These are phyloP conservation scores for Rhodotorula sp. DNA, from an alignment of 1,284 basidiomycete genomes.

Conservation along the genomic window DNA sequence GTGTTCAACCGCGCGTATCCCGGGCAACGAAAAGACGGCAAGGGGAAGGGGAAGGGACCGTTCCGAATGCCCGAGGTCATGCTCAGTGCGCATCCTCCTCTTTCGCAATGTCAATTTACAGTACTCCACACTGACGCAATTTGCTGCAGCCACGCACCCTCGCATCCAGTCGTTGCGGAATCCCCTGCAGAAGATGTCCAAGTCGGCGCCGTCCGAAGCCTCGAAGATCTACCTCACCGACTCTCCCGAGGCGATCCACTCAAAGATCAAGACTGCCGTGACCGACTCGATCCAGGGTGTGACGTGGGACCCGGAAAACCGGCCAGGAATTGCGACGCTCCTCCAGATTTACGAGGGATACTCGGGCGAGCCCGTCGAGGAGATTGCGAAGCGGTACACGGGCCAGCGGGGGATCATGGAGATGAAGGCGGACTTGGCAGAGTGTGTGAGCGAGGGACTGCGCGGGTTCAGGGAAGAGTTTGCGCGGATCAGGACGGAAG, in stretches of 20 bases:
- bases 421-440: slow-evolving; percentile 70
- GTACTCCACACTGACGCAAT: fast-evolving
- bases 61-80: slow-evolving; percentile 74
- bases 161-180: slow-evolving; percentile 72
- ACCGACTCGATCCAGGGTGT: slow-evolving; percentile 75
- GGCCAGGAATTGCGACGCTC: slow-evolving; percentile 82
- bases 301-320: slow-evolving; percentile 69
- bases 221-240: slow-evolving; percentile 88
- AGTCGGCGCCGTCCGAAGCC: slow-evolving; percentile 74
- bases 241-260: slow-evolving; percentile 58
- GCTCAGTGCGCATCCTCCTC: slow-evolving; percentile 61
- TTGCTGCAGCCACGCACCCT: slow-evolving; percentile 63
- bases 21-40: slow-evolving; percentile 12
- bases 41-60: slow-evolving; percentile 48
- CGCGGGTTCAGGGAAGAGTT: slow-evolving; percentile 68
- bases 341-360: slow-evolving; percentile 65
- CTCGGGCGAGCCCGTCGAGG: slow-evolving; percentile 55
- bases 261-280: slow-evolving; percentile 76
- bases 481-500: slow-evolving; percentile 62
- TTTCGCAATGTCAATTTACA: neutral
- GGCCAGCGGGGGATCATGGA: slow-evolving; percentile 60
- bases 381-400: slow-evolving; percentile 56
- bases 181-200: slow-evolving; percentile 89
- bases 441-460: slow-evolving; percentile 69
- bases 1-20: slow-evolving; percentile 67